Evolutionary conservation across 306 rosid genomes (phyloP), one percentile per base, ranked within the genome.

Genomic region (Aeschynomene evenia): DNA sequence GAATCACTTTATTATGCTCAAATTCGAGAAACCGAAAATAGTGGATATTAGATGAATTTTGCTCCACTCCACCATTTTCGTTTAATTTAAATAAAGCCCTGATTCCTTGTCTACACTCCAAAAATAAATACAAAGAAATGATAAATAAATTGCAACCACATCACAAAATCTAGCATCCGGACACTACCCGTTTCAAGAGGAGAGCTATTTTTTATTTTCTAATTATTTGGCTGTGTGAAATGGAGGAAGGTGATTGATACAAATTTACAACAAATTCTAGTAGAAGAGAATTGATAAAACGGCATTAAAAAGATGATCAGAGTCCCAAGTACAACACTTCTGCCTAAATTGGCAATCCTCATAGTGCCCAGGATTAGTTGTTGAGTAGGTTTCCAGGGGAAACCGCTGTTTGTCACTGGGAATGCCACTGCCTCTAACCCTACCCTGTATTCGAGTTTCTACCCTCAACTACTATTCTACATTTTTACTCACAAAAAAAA

Each of bases 381-480:
- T 52, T 53, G 52, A 68, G 8, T 53, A 37, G 63, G 52, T 23
- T 20, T 39, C 56, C 14, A 14, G 48, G 33, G 21, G 37, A 7
- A 33, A 55, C 31, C 24, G 23, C 59, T 14, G 56, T 37, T 9
- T 6, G 55, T 57, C 13, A 22, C 48, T 6, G 26, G 39, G 80
- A 68, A 13, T 49, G 62, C 3, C 54, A 58, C 33, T 28, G 33
- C 57, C 18, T 56, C 64, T 61, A n/a, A n/a, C n/a, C n/a, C 76
- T 70, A 53, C 63, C 33, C 66, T 14, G 58, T 61, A 39, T 43
- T 40, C 50, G 26, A 69, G 46, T 61, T 68, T 72, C 72, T 77
- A 77, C 9, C 42, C 18, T 29, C 21, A 76, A 22, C 80, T 66
- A 36, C 60, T 21, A 28, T 39, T 31, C 80, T 66, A 36, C 60